phyloP scores from a whole-genome alignment of 2,329 filamentous ascomycete genomes.

The Exophiala viscosa region DNA sequence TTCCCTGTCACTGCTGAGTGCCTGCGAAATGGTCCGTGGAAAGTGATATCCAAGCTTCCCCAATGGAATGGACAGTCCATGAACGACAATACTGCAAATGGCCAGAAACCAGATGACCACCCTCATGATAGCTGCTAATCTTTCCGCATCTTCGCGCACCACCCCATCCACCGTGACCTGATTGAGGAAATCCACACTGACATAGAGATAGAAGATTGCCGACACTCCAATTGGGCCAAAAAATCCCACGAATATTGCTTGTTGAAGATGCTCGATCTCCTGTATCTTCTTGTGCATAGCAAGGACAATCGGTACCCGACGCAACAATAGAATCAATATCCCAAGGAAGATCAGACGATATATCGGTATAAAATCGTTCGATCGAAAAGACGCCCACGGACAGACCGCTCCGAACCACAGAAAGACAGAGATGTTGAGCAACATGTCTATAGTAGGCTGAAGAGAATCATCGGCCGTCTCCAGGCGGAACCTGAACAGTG shows the following conservation, averaged over 20 bases:
- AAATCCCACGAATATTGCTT: constrained; percentile 84
- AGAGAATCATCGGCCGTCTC: constrained; percentile 86
- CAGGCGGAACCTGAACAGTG: constrained; percentile 65
- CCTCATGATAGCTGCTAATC: constrained; percentile 62
- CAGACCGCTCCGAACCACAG: constrained; percentile 86
- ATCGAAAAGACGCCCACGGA: constrained; percentile 69
- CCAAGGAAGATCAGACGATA: constrained; percentile 70
- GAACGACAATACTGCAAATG: constrained; percentile 71
- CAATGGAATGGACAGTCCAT: constrained; percentile 74
- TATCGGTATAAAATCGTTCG: constrained; percentile 67
- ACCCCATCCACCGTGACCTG: constrained; percentile 56
- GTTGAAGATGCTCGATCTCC: constrained; percentile 69
- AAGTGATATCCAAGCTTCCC: constrained; percentile 47
- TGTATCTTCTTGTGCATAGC: constrained; percentile 70
- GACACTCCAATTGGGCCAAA: constrained; percentile 91
- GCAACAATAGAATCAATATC: constrained; percentile 69
- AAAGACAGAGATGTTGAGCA: constrained; percentile 83
- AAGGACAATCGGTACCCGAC: constrained; percentile 73
- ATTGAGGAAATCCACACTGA: constrained; percentile 70
- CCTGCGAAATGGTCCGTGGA: constrained; percentile 44
- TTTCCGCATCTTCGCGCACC: constrained; percentile 61
- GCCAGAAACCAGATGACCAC: constrained; percentile 83
- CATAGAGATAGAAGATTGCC: constrained; percentile 83
- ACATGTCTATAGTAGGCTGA: constrained; percentile 93
- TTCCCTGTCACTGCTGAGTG: constrained; percentile 39